Evolutionary conservation across 2,329 filamentous ascomycete species (phyloP).

Genomic region (Pseudogymnoascus sp.): DNA sequence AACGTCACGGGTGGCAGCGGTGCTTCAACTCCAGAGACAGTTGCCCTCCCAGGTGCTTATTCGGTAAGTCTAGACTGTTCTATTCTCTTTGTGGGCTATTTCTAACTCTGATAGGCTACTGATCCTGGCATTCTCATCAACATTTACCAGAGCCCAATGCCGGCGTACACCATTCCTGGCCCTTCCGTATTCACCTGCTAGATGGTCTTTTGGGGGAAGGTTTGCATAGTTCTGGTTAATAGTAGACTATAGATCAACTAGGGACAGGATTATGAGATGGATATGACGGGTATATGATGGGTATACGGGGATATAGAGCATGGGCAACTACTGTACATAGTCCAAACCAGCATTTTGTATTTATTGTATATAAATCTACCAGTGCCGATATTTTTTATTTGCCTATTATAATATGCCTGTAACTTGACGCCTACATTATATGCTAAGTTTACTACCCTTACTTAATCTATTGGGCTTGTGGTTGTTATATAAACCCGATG

Average conservation of each 20-base stretch:
- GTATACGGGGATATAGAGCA: neutral
- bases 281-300: neutral
- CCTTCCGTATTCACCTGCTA: slow-evolving; percentile 32
- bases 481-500: neutral
- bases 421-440: neutral
- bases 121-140: slow-evolving; percentile 35
- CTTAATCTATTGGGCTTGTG: neutral
- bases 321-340: neutral
- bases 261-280: neutral
- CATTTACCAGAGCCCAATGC: slow-evolving; percentile 35
- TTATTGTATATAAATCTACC: slow-evolving; percentile 6
- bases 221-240: neutral
- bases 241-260: neutral
- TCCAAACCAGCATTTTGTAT: neutral
- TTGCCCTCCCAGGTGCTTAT: slow-evolving; percentile 25
- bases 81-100: neutral
- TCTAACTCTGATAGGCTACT: slow-evolving; percentile 22
- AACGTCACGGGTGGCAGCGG: slow-evolving; percentile 37
- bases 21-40: slow-evolving; percentile 20
- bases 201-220: too few relatives aligned
- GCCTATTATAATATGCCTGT: neutral
- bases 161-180: slow-evolving; percentile 38
- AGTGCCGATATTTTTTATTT: neutral
- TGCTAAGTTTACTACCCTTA: neutral
- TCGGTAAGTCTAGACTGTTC: slow-evolving; percentile 13